phyloP scores from a whole-genome alignment of 768 basidiomycete species.

The Krasilnikovozyma curviuscula region DNA sequence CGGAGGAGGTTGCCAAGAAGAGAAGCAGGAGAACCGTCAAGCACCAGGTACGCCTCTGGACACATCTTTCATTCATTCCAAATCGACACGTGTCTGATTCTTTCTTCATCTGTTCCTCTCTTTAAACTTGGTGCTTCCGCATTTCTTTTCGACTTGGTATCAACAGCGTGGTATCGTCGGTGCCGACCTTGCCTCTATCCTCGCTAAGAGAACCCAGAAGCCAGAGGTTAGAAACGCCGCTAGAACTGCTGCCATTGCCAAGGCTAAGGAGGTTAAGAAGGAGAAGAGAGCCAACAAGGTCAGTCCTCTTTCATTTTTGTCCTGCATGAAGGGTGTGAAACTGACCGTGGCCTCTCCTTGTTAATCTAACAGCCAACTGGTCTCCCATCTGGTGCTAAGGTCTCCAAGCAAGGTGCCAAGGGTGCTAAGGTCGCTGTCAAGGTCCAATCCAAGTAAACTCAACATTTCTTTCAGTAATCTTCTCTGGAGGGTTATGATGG shows the following conservation, averaged over 20 bases:
- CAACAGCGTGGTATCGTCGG: conserved; percentile 89
- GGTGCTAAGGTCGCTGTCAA: too few relatives aligned
- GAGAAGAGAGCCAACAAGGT: conserved; percentile 86
- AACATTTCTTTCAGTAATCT: too few relatives aligned
- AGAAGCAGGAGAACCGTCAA: conserved; percentile 90
- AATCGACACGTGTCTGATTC: too few relatives aligned
- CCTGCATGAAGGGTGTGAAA: conserved; percentile 35
- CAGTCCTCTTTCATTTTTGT: too few relatives aligned
- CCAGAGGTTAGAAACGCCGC: conserved; percentile 59
- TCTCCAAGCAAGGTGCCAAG: conserved; percentile 75
- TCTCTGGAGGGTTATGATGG: too few relatives aligned
- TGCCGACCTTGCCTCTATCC: conserved; percentile 77
- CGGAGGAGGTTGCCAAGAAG: conserved; percentile 98
- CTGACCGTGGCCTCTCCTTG: background rate
- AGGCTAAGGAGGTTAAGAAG: conserved; percentile 94
- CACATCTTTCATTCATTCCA: background rate
- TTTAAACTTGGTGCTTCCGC: background rate
- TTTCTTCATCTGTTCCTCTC: background rate
- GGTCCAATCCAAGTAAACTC: too few relatives aligned
- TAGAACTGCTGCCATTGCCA: conserved; percentile 66
- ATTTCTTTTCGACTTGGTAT: background rate
- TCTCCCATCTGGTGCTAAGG: conserved; percentile 34
- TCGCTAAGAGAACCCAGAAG: conserved; percentile 82
- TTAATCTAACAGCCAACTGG: conserved; percentile 32
- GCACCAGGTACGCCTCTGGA: conserved; percentile 32